These are phyloP conservation scores for Agaricus sinodeliciosus DNA, from an alignment of 768 basidiomycete genomes.

Conservation along the genomic window DNA sequence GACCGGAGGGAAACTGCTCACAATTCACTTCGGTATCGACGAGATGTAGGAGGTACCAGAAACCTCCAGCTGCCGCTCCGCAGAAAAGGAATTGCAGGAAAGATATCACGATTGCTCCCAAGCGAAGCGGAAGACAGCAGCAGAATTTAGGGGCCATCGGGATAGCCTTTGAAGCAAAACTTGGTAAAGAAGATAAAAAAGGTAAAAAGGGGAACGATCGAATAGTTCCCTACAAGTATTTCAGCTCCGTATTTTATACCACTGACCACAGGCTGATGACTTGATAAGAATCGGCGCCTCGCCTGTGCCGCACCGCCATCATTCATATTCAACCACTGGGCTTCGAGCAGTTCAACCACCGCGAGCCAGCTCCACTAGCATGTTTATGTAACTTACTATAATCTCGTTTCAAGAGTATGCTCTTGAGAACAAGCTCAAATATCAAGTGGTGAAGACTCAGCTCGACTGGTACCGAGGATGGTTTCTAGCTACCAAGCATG, in stretches of 20 bases:
- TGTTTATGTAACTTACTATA: too few species aligned
- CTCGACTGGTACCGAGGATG: too few species aligned
- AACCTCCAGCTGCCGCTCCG: conserved; percentile 23
- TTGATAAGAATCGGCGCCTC: too few species aligned
- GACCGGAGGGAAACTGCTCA: conserved; percentile 5
- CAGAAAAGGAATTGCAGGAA: conserved; percentile 32
- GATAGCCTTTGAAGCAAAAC: not conserved
- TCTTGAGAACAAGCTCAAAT: too few species aligned
- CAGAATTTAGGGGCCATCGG: conserved; percentile 34
- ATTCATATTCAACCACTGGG: too few species aligned
- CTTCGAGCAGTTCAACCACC: too few species aligned
- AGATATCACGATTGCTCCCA: conserved; percentile 34
- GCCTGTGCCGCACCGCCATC: too few species aligned
- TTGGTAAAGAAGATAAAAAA: conserved; percentile 2
- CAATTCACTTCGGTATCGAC: conserved; percentile 12
- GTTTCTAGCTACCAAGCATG: not conserved
- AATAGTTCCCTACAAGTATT: not conserved
- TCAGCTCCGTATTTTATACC: too few species aligned
- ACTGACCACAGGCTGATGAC: too few species aligned
- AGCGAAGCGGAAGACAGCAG: conserved; percentile 36
- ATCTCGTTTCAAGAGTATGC: too few species aligned
- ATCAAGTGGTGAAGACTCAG: too few species aligned
- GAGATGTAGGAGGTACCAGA: conserved; percentile 24
- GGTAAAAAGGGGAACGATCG: not conserved
- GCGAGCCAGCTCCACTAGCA: too few species aligned